Conservation (phyloP, 495 filamentous ascomycete genomes). For the Hyaloscypha bicolor region DNA sequence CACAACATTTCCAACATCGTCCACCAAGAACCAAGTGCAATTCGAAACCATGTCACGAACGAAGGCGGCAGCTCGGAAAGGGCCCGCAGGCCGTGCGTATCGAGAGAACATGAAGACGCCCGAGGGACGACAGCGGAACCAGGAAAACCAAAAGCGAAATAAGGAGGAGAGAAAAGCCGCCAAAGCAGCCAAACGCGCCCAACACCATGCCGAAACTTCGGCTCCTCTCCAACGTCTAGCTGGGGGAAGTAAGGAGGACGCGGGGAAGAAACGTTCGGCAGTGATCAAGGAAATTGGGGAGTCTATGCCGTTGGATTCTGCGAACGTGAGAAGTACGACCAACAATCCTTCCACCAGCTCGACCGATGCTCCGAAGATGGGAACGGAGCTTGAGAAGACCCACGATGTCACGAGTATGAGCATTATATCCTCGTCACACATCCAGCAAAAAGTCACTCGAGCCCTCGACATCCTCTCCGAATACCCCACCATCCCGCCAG, state of each 20-base stretch:
- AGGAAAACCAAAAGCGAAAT: constrained; percentile 9
- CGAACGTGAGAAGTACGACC: neutral
- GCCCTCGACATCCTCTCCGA: constrained; percentile 44
- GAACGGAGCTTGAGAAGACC: neutral
- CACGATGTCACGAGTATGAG: constrained; percentile 30
- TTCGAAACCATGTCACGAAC: constrained; percentile 6
- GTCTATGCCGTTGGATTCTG: neutral
- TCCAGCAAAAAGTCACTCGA: constrained; percentile 53
- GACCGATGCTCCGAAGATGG: neutral
- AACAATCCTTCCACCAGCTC: neutral
- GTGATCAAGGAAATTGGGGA: neutral
- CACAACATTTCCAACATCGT: neutral
- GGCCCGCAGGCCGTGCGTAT: neutral
- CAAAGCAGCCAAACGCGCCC: neutral
- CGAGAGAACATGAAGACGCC: constrained; percentile 1
- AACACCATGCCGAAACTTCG: neutral
- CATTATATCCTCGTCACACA: constrained; percentile 58
- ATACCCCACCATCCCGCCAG: constrained; percentile 33
- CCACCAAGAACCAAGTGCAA: neutral
- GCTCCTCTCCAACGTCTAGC: neutral
- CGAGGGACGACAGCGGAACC: neutral
- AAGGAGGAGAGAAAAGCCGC: neutral
- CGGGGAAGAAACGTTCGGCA: neutral
- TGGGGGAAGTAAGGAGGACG: neutral
- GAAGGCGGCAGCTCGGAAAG: constrained; percentile 10